Base-by-base conservation (phyloP, 768 basidiomycete genomes). In the Neoboletus magnificus region DNA sequence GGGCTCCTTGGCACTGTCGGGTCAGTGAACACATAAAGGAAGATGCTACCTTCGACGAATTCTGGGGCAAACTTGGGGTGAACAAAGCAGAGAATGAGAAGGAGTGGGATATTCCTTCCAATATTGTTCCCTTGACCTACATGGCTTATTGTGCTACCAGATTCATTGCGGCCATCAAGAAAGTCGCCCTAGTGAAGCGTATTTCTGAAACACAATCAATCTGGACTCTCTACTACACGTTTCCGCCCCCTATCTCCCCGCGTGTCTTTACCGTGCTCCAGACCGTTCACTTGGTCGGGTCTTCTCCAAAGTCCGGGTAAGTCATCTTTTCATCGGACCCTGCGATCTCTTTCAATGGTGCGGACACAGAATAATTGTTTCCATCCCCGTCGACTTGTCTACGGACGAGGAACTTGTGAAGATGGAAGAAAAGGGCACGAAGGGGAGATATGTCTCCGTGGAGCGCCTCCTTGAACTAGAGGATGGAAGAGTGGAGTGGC, bases 181-280 rank as follows among this genome's bases (percentile, higher is more conserved):
- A 86, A 62, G 86, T 81, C 2, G 78, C 78, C 4, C 75, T 79
- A 60, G 73, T 91, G 59, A 83, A 85, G 68, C 77, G 78, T 25
- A 66, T 91, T 41, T 88, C 87, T 0, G 75, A 81, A 12, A 85
- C 79, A 3, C 81, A 85, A 48, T 74, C 77, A 3, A 82, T 91
- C 57, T 91, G 87, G 88, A 79, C 85, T 0, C 58, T 87, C 56
- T 82, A 83, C 68, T 92, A 92, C 70, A 85, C 79, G 3, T 88
- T 91, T 70, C 74, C 82, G 1, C 82, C 86, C 7, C 83, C 88
- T 3, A 70, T 91, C 20, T 84, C 87, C 4, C 83, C 88, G 11
- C 83, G 89, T 15, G 79, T 87, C 22, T 92, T 91, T 70, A 90
- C 88, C 2, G 86, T 85, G 35, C 69, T 90, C 37, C 87, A 89